These are phyloP conservation scores for Viola odorata DNA, from an alignment of 345 rosid species.

Conservation along the genomic window DNA sequence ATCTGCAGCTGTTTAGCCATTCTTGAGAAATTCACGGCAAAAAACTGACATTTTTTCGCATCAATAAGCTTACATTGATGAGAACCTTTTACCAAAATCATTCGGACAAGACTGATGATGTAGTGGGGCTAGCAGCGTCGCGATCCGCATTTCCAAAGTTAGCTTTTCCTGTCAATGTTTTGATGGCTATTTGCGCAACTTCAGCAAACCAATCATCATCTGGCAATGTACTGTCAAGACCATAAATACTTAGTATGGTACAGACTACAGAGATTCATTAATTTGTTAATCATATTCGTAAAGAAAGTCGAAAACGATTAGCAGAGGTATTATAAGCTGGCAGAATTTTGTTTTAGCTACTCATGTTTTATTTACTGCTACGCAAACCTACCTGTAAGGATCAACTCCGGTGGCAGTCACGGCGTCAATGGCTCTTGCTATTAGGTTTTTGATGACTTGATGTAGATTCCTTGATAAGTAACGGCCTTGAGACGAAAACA, in stretches of 20 bases:
- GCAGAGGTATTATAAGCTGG: too few species aligned
- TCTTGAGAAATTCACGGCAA: too few species aligned
- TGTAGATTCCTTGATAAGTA: slow-evolving; percentile 77
- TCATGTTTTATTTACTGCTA: background rate
- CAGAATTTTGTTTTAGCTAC: background rate
- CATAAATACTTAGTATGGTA: background rate
- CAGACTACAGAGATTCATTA: background rate
- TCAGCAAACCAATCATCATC: slow-evolving; percentile 97
- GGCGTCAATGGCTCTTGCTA: slow-evolving; percentile 78
- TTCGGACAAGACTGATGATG: slow-evolving; percentile 29
- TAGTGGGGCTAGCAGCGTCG: slow-evolving; percentile 56
- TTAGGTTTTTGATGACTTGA: slow-evolving; percentile 79
- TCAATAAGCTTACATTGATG: too few species aligned
- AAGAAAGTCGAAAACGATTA: background rate
- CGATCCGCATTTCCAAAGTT: slow-evolving; percentile 43
- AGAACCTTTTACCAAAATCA: slow-evolving; percentile 2
- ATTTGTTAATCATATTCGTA: background rate
- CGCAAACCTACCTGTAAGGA: slow-evolving; percentile 49
- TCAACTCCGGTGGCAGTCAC: slow-evolving; percentile 64
- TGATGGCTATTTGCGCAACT: slow-evolving; percentile 78
- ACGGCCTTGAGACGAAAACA: slow-evolving; percentile 83
- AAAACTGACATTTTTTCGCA: too few species aligned
- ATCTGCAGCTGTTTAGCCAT: slow-evolving; percentile 38
- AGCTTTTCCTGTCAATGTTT: slow-evolving; percentile 61
- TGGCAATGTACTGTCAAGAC: slow-evolving; percentile 51